Evolutionary conservation across 2,329 filamentous ascomycete genomes (phyloP).

Genomic region (Venturia aucupariae): DNA sequence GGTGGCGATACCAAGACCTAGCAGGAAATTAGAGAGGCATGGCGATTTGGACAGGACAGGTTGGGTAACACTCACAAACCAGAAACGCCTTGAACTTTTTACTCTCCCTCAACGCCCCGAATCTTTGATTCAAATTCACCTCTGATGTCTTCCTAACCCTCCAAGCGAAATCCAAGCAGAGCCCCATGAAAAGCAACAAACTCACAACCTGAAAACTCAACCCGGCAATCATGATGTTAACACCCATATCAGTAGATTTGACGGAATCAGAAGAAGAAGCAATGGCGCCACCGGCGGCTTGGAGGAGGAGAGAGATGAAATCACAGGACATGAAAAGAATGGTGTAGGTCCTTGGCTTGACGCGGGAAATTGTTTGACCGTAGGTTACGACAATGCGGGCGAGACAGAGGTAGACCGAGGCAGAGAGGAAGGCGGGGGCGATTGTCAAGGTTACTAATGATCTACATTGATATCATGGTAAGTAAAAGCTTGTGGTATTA

Average conservation of each 20-base stretch:
- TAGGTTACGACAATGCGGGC: slow-evolving; percentile 33
- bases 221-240: slow-evolving; percentile 50
- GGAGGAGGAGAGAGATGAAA: slow-evolving; percentile 36
- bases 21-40: no score
- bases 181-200: slow-evolving; percentile 37
- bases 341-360: slow-evolving; percentile 38
- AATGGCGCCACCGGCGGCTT: slow-evolving; percentile 39
- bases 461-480: slow-evolving; percentile 22
- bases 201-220: slow-evolving; percentile 48
- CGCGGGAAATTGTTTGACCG: slow-evolving; percentile 27
- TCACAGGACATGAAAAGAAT: slow-evolving; percentile 44
- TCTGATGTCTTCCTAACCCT: slow-evolving; percentile 8
- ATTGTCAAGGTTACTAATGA: slow-evolving; percentile 49
- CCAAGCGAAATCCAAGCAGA: slow-evolving; percentile 30
- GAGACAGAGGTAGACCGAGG: slow-evolving; percentile 58
- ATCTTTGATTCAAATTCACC: background rate
- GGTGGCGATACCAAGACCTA: slow-evolving; percentile 31
- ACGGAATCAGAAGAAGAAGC: slow-evolving; percentile 41
- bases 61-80: background rate
- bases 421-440: slow-evolving; percentile 48
- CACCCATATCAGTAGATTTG: slow-evolving; percentile 36
- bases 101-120: background rate
- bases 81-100: slow-evolving; percentile 4
- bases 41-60: no score
- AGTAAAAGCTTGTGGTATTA: background rate